Evolutionary conservation across 352 stramenopile genomes (phyloP).

Genomic region (Phytophthora aleatoria): DNA sequence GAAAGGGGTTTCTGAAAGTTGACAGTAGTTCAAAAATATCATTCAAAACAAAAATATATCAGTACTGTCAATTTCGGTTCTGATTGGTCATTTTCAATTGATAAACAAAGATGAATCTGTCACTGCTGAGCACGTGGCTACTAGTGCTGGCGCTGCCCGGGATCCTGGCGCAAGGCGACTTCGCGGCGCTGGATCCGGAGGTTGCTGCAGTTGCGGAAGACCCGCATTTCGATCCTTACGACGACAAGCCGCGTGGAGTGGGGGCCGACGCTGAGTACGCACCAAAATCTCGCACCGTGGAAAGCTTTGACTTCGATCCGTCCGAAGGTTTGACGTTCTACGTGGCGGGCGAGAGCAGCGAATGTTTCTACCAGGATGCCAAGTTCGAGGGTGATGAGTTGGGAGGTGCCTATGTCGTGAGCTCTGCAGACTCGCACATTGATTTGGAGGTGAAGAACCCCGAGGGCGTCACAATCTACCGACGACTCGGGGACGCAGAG

Average conservation of each 20-base stretch:
- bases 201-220: constrained; percentile 46
- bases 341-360: constrained; percentile 42
- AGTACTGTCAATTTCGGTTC: not conserved
- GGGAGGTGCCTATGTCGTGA: constrained; percentile 72
- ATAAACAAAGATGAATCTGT: not conserved
- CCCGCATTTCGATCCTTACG: constrained; percentile 67
- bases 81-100: not conserved
- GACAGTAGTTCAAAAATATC: too few species aligned
- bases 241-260: constrained; percentile 35
- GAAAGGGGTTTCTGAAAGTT: too few species aligned
- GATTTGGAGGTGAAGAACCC: constrained; percentile 80
- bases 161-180: constrained; percentile 36
- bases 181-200: constrained; percentile 43
- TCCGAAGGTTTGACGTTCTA: constrained; percentile 83
- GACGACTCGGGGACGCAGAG: constrained; percentile 64
- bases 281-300: constrained; percentile 47
- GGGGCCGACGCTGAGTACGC: constrained; percentile 38
- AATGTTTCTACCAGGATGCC: constrained; percentile 78
- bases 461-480: constrained; percentile 55
- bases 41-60: too few species aligned
- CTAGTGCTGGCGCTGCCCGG: constrained; percentile 14
- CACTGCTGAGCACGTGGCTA: constrained; percentile 1
- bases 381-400: constrained; percentile 73
- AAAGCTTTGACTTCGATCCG: constrained; percentile 82
- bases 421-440: constrained; percentile 74